These are phyloP conservation scores for Gloeopeniophorella convolvens DNA, from an alignment of 768 basidiomycete genomes.

Conservation along the genomic window DNA sequence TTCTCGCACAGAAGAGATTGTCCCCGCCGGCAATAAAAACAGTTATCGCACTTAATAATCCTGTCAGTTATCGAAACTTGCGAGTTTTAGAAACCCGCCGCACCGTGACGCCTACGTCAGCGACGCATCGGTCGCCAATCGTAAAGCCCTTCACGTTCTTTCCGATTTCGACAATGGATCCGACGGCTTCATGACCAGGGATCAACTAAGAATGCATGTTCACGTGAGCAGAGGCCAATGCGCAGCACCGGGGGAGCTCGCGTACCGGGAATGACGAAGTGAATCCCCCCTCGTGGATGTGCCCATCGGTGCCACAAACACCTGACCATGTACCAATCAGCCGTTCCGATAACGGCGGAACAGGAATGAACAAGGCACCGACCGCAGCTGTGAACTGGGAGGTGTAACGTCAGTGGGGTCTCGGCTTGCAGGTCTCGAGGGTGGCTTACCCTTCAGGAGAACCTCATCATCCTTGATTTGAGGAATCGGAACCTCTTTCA, in stretches of 20 bases:
- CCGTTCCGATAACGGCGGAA: background rate
- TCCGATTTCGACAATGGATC: slow-evolving; percentile 64
- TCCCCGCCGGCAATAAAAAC: slow-evolving; percentile 87
- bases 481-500: slow-evolving; percentile 64
- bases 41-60: slow-evolving; percentile 59
- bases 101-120: slow-evolving; percentile 70
- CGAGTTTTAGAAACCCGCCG: slow-evolving; percentile 25
- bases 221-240: background rate
- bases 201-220: slow-evolving; percentile 43
- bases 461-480: slow-evolving; percentile 61
- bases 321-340: slow-evolving; percentile 29
- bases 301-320: slow-evolving; percentile 67
- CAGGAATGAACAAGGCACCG: background rate
- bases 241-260: slow-evolving; percentile 1
- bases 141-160: slow-evolving; percentile 74
- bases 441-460: slow-evolving; percentile 55
- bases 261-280: slow-evolving; percentile 63
- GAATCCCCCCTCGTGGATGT: slow-evolving; percentile 59
- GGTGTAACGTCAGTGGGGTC: background rate
- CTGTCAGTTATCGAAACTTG: slow-evolving; percentile 6
- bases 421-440: background rate
- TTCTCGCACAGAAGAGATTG: slow-evolving; percentile 77
- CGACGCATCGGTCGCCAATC: slow-evolving; percentile 77
- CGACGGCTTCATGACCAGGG: slow-evolving; percentile 73
- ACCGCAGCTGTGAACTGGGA: slow-evolving; percentile 26